These are phyloP conservation scores for Megacollybia marginata DNA, from an alignment of 768 basidiomycete genomes.

Conservation along the genomic window DNA sequence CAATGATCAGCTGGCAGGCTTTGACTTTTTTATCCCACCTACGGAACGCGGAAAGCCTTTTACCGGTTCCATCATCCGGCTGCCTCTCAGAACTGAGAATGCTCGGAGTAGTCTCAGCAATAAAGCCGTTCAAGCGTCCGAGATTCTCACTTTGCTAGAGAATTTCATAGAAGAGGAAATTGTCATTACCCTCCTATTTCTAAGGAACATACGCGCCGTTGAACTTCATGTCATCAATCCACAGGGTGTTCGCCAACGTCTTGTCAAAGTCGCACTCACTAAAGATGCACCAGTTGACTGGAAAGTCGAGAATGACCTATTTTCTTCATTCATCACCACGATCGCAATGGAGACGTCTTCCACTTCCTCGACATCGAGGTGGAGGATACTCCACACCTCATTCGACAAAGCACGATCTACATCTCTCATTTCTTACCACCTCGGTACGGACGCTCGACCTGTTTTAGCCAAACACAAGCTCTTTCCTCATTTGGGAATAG, in stretches of 20 bases:
- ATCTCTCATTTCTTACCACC: conserved; percentile 15
- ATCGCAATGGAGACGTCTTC: conserved; percentile 11
- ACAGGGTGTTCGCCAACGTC: conserved; percentile 11
- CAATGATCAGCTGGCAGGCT: conserved; percentile 25
- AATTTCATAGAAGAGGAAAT: conserved; percentile 35
- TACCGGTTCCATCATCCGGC: conserved; percentile 36
- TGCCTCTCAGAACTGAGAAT: conserved; percentile 30
- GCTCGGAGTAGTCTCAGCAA: conserved; percentile 26
- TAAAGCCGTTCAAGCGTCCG: conserved; percentile 20
- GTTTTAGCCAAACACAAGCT: conserved; percentile 34
- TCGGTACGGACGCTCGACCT: conserved; percentile 15
- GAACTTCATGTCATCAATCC: conserved; percentile 30
- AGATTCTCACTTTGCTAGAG: conserved; percentile 30
- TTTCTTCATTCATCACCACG: conserved; percentile 9
- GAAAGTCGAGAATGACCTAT: conserved; percentile 6
- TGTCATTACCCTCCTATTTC: conserved; percentile 32
- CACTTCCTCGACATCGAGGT: conserved; percentile 13
- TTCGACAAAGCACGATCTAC: conserved; percentile 20
- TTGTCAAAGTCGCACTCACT: conserved; percentile 7
- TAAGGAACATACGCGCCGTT: conserved; percentile 30
- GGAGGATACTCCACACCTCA: conserved; percentile 26
- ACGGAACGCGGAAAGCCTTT: conserved; percentile 15
- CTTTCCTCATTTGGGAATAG: conserved; percentile 28
- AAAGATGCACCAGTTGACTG: conserved; percentile 1
- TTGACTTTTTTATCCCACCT: conserved; percentile 17